These are phyloP conservation scores for Rickenella mellea DNA, from an alignment of 768 basidiomycete species.

Conservation along the genomic window DNA sequence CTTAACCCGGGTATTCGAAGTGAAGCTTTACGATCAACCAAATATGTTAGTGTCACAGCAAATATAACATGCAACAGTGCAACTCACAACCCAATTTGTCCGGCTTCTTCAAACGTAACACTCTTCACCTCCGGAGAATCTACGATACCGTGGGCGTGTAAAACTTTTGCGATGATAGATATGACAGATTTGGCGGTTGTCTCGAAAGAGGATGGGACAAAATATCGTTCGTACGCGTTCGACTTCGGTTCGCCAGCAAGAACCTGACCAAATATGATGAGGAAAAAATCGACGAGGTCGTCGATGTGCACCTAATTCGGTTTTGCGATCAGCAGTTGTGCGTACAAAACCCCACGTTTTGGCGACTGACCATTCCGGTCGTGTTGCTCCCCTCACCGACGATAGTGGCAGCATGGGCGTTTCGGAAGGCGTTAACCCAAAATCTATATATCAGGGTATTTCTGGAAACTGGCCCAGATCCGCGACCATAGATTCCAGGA, in stretches of 20 bases:
- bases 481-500: neutral
- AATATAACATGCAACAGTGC: neutral
- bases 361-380: neutral
- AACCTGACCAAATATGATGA: neutral
- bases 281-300: neutral
- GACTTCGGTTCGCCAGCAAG: neutral
- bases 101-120: neutral
- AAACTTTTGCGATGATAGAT: neutral
- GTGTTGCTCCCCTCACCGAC: neutral
- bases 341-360: neutral
- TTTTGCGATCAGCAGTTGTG: neutral
- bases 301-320: neutral
- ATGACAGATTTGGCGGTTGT: neutral
- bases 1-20: neutral
- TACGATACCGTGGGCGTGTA: neutral
- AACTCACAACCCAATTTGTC: neutral
- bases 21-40: neutral
- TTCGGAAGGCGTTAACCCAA: neutral
- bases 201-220: neutral
- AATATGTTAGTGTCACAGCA: neutral
- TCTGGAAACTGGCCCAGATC: neutral
- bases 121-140: neutral
- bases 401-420: neutral
- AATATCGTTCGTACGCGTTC: neutral
- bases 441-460: neutral